Base-by-base conservation (phyloP, 1,284 basidiomycete species). In the Malassezia psittaci region DNA sequence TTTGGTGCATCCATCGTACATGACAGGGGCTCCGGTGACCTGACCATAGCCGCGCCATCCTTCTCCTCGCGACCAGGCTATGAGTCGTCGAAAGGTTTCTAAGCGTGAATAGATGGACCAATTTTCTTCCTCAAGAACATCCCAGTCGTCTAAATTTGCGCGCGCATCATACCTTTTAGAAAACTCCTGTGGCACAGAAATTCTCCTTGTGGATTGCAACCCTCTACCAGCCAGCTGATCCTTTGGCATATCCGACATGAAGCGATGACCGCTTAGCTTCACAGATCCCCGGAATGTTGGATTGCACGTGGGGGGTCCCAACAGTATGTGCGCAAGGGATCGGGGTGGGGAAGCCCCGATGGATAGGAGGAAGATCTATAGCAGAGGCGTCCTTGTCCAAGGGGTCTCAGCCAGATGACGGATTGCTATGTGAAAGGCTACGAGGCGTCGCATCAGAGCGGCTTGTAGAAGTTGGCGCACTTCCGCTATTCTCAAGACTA, bases 21-120 rank as follows among this genome's bases (percentile, higher is more conserved):
- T 40, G 48, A 72, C 69, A 29, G 64, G 67, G 0, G 67, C 62
- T 24, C 69, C 69, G 33, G 70, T 64, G 59, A 69, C 68, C 61
- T 69, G 60, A 15, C 56, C 55, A 43, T 68, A 72, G 32, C 68
- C 68, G 32, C 69, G 56, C 69, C 69, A 72, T 13, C 66, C 67
- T 0, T 58, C 60, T 10, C 69, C 69, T 41, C 68, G 66, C 18
- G 63, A 61, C 38, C 68, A 71, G 12, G 63, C 66, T 19, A 67
- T 62, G 24, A 71, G 61, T 34, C 68, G 67, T 43, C 65, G 62
- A 19, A 66, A 49, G 3, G 48, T 19, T 13, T 49, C 48, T 3
- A 49, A 40, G 8, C 48, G 37, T 2, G 13, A 12, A 15, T 40
- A 49, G 7, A 16, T 10, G 8, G 37, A 41, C 48, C 37, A 49